Base-by-base conservation (phyloP, 129 eudicot genomes). In the Lactuca sativa region DNA sequence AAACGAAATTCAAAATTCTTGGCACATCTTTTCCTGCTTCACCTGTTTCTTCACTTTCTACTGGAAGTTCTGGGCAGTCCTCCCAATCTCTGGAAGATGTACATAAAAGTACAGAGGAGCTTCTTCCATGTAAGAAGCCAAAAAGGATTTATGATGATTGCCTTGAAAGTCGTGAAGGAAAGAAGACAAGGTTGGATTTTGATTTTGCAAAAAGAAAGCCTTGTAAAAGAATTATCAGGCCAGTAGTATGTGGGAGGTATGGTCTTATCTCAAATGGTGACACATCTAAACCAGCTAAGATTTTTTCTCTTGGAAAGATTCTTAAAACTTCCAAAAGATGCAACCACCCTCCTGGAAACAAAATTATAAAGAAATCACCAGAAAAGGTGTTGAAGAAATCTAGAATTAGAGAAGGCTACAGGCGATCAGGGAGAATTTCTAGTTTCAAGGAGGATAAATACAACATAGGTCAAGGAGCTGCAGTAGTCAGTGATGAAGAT, bases 231-330 rank as follows among this genome's bases (percentile, higher is more conserved):
- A 53, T 67, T 57, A 38, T 47, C 31, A 88, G 77, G 65, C 96
- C 96, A 65, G 36, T 85, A 49, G 85, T 86, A 34, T 76, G 82
- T 59, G 91, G 91, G 62, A 81, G 68, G 78, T 88, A 81, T 81
- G 96, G 96, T 11, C 70, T 85, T 67, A 88, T 88, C 70, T 81
- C 88, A 40, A 83, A 83, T 66, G 84, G 86, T 51, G 77, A 83
- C 69, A 69, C 84, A 54, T 82, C 81, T 67, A 85, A 78, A 70
- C 89, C 91, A 10, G 80, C 82, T 15, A 88, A 88, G 81, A 78
- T 88, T 64, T 65, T 83, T 61, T 70, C 89, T 54, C 78, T 88
- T 34, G 64, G 62, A 36, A 74, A 74, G 78, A 70, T 88, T 74
- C 82, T 78, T 60, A 79, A 81, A 74, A 43, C 53, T 49, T 59